Base-by-base conservation (phyloP, 495 filamentous ascomycete genomes). In the Achaetomiella virescens region DNA sequence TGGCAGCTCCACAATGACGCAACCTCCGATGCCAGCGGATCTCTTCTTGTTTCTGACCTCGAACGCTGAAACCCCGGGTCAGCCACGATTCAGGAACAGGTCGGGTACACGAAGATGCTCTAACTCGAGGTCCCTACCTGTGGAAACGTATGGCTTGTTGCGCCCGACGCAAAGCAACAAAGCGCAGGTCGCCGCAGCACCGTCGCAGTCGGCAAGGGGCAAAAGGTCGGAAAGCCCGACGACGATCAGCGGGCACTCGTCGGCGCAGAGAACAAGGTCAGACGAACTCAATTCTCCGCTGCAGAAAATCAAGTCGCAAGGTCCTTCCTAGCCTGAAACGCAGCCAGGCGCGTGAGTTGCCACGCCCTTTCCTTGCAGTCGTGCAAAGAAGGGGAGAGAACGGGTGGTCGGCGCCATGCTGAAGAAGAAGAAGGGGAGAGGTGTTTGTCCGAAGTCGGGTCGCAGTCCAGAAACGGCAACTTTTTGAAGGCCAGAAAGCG, bases 1-100 rank as follows among this genome's bases (percentile, higher is more conserved):
- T 24, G 27, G 42, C 45, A 48, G 48, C 55, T 64, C 63, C 63
- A 66, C 63, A 59, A 61, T 66, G 63, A 66, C 63, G 63, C 63
- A 66, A 61, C 63, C 38, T 18, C 29, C 29, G n/a, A 42, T n/a
- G 18, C n/a, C 31, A 14, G 11, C 22, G 14, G 3, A 14, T 25
- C 36, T 27, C 41, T 35, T 37, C 25, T 46, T 44, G 37, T 46
- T 57, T 44, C 18, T 44, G 18, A 12, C 36, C 15, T 31, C 43
- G 14, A 45, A 31, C 15, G n/a, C 35, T 47, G 43, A 54, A 29
- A 47, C 37, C 10, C 6, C 18, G 15, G 15, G 25, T 48, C 22
- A 55, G 44, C 24, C 0, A 9, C 38, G 25, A 52, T 24, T 47
- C 43, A 46, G 24, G 22, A 27, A 38, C 27, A 4, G 9, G 27